A percentile compares a stretch with the other conserved stretches of the same genome.
These are phyloP conservation scores for Lyophyllum shimeji DNA, from an alignment of 768 basidiomycete genomes.

Conservation along the genomic window DNA sequence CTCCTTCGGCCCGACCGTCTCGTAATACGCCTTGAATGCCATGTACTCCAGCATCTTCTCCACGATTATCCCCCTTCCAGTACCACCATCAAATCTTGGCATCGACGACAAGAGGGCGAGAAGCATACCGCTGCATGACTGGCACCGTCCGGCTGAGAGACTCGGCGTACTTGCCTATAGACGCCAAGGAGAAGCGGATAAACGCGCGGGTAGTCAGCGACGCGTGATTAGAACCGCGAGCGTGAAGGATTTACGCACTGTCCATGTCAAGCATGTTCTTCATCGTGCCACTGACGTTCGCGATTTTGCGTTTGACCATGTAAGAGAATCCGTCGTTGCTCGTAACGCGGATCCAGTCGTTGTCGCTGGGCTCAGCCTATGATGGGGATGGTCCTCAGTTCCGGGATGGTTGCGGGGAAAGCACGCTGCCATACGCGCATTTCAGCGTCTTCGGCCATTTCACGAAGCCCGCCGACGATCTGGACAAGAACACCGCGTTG, in stretches of 20 bases:
- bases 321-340: slow-evolving; percentile 83
- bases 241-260: slow-evolving; percentile 39
- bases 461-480: too few species aligned
- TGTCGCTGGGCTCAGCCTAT: slow-evolving; percentile 24
- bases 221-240: not conserved
- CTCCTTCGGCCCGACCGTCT: slow-evolving; percentile 67
- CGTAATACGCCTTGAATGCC: slow-evolving; percentile 79
- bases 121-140: slow-evolving; percentile 66
- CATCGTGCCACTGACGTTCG: slow-evolving; percentile 78
- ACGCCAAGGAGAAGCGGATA: slow-evolving; percentile 7
- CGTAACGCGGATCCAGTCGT: slow-evolving; percentile 74
- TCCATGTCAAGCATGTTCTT: slow-evolving; percentile 75
- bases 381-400: not conserved
- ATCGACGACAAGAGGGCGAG: not conserved
- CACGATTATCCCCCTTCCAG: slow-evolving; percentile 61
- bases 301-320: slow-evolving; percentile 73
- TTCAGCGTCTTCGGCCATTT: slow-evolving; percentile 19
- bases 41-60: slow-evolving; percentile 92
- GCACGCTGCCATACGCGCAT: slow-evolving; percentile 12
- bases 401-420: not conserved
- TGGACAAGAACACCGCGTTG: too few species aligned
- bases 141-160: slow-evolving; percentile 68
- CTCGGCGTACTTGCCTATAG: slow-evolving; percentile 71
- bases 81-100: not conserved
- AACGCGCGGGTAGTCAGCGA: not conserved